Evolutionary conservation across 768 basidiomycete species (phyloP), one percentile per base, ranked within the genome.

Genomic region (Antrodiella citrinella): DNA sequence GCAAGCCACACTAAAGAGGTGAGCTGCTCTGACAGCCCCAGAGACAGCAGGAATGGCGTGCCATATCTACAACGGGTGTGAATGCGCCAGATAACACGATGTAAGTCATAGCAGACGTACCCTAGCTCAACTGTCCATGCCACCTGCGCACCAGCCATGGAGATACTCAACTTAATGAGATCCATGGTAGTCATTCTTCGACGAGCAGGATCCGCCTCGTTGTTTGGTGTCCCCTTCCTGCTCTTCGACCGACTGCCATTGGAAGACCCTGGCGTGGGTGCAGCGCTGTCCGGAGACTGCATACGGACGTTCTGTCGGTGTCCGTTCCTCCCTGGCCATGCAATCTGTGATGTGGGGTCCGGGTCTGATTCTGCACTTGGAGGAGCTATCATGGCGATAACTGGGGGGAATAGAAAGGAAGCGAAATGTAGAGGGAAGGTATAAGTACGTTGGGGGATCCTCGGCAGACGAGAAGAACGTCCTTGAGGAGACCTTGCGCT

Each of bases 41-140:
- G 72, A 25, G 74, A 75, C 12, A 95, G 75, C 35, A 98, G 72
- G 65, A 96, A 96, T 1, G 95, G 95, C 3, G 95, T 97, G 30
- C 95, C 95, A 60, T 95, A 96, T 64, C 95, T 96, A 55, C 18
- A 42, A 45, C 19, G 15, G n/a, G n/a, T n/a, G n/a, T n/a, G n/a
- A n/a, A n/a, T n/a, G n/a, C n/a, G n/a, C n/a, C 35, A 15, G 46
- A 24, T 42, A 24, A 21, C n/a, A 25, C 9, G 15, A 18, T 35
- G 23, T n/a, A n/a, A n/a, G n/a, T n/a, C n/a, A n/a, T n/a, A n/a
- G n/a, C n/a, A n/a, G n/a, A 68, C 84, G 56, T 60, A 93, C 91
- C 91, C 91, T 21, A 94, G 79, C 62, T 95, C 92, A 3, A 96
- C 86, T 1, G 92, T 95, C 94, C 94, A 97, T 1, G 91, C 86